Evolutionary conservation across 345 rosid species (phyloP).

Genomic region (Kernera saxatilis): DNA sequence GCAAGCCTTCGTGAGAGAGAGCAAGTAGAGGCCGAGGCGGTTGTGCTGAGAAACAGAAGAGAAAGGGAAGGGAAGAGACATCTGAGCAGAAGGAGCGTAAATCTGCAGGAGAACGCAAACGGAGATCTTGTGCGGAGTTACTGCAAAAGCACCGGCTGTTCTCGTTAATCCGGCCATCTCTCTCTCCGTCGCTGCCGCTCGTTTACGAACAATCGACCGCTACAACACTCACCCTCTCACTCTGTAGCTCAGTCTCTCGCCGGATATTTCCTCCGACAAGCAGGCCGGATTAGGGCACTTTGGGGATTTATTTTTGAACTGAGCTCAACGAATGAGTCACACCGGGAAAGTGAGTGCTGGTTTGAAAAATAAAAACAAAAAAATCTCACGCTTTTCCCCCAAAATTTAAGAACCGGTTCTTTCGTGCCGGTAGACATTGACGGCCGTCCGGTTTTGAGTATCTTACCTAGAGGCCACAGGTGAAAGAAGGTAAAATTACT

Average conservation of each 20-base stretch:
- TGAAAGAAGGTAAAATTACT: too few relatives aligned
- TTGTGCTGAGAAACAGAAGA: constrained; percentile 87
- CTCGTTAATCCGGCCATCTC: constrained; percentile 48
- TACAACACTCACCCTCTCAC: neutral
- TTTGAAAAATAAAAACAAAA: neutral
- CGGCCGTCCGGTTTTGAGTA: neutral
- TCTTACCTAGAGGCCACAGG: neutral
- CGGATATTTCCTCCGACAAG: constrained; percentile 19
- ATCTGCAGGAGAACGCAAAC: constrained; percentile 71
- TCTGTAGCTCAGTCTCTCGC: constrained; percentile 2
- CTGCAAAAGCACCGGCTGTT: constrained; percentile 40
- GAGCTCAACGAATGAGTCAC: neutral
- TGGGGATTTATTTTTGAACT: neutral
- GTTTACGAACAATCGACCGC: neutral
- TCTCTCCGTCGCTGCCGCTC: neutral
- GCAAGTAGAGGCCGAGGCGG: constrained; percentile 68
- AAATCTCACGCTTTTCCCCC: neutral
- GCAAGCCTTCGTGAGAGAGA: constrained; percentile 78
- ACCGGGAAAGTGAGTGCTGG: constrained; percentile 26
- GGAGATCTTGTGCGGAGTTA: constrained; percentile 92
- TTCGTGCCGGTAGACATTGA: neutral
- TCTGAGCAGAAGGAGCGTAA: constrained; percentile 68
- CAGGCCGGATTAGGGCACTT: constrained; percentile 26
- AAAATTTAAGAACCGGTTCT: neutral
- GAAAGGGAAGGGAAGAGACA: constrained; percentile 63